phyloP scores from a whole-genome alignment of 2,329 filamentous ascomycete species.

The Drechmeria coniospora region DNA sequence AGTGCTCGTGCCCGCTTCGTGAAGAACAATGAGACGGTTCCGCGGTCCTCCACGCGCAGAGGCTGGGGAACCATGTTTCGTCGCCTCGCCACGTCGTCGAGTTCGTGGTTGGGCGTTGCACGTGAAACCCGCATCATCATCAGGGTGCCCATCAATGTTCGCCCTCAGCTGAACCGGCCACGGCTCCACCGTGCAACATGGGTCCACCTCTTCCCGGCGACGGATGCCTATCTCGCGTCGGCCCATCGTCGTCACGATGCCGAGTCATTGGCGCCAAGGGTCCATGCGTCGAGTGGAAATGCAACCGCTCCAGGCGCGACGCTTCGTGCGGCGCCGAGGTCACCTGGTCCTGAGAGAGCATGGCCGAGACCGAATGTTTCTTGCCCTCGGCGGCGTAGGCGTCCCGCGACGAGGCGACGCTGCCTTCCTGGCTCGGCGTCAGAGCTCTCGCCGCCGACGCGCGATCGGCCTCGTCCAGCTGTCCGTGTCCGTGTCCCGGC shows the following conservation, averaged over 20 bases:
- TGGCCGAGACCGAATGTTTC: slow-evolving; percentile 19
- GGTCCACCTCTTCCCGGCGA: slow-evolving; percentile 2
- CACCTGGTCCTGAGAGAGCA: slow-evolving; percentile 11
- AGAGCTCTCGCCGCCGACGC: slow-evolving; percentile 5
- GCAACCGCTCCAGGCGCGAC: slow-evolving; percentile 2
- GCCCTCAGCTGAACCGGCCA: slow-evolving; percentile 1
- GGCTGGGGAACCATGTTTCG: not conserved
- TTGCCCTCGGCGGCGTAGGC: slow-evolving; percentile 14
- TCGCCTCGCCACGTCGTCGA: not conserved
- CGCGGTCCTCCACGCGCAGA: no score
- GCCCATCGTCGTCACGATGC: slow-evolving; percentile 4
- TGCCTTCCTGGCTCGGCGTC: slow-evolving; percentile 7
- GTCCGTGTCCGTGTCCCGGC: slow-evolving; percentile 8
- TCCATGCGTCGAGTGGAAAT: slow-evolving; percentile 2
- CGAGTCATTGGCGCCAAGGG: slow-evolving; percentile 1
- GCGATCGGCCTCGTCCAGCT: slow-evolving; percentile 9
- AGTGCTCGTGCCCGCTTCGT: no score
- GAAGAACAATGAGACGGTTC: no score
- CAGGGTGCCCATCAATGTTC: slow-evolving; percentile 1
- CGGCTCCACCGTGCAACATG: slow-evolving; percentile 1
- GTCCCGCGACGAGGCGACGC: slow-evolving; percentile 8
- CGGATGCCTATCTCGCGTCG: slow-evolving; percentile 3
- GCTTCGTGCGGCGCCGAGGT: slow-evolving; percentile 2
- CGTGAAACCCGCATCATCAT: no score
- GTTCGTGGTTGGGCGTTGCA: no score